Conservation (phyloP, 2,329 filamentous ascomycete species). For the Diaporthe sp. region DNA sequence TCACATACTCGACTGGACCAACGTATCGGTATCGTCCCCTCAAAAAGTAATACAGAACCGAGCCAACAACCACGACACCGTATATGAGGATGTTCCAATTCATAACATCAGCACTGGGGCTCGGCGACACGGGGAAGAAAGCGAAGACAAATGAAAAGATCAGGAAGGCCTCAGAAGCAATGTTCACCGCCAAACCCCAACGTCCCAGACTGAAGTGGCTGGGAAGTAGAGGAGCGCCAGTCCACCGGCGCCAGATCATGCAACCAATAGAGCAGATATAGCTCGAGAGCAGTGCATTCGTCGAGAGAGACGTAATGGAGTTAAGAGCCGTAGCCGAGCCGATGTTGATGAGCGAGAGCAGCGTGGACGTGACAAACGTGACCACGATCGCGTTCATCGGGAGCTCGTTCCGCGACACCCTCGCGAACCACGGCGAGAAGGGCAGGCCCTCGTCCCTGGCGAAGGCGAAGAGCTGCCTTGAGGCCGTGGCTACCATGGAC, state of each 20-base stretch:
- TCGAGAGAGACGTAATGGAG: constrained; percentile 39
- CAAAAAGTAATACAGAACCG: constrained; percentile 33
- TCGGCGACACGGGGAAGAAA: constrained; percentile 38
- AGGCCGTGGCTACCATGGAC: constrained; percentile 48
- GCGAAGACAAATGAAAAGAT: constrained; percentile 37
- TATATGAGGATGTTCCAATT: constrained; percentile 42
- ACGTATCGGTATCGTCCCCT: constrained; percentile 8
- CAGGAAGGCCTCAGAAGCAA: constrained; percentile 38
- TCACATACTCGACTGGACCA: constrained; percentile 23
- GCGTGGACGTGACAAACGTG: constrained; percentile 27
- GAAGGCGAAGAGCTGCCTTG: constrained; percentile 50
- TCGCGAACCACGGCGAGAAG: constrained; percentile 48
- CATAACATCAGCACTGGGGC: constrained; percentile 29
- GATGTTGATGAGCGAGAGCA: constrained; percentile 36
- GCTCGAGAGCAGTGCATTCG: constrained; percentile 39
- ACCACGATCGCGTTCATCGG: constrained; percentile 41
- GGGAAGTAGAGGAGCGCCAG: constrained; percentile 43
- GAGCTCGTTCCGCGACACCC: constrained; percentile 42
- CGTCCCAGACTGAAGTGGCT: constrained; percentile 37
- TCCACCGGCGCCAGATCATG: constrained; percentile 53
- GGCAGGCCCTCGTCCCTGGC: constrained; percentile 54
- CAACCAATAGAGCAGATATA: constrained; percentile 41
- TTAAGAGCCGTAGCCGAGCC: constrained; percentile 39
- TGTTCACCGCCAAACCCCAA: constrained; percentile 36
- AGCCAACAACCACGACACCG: constrained; percentile 33